Evolutionary conservation across 306 rosid species (phyloP).

Genomic region (Rosa persica): DNA sequence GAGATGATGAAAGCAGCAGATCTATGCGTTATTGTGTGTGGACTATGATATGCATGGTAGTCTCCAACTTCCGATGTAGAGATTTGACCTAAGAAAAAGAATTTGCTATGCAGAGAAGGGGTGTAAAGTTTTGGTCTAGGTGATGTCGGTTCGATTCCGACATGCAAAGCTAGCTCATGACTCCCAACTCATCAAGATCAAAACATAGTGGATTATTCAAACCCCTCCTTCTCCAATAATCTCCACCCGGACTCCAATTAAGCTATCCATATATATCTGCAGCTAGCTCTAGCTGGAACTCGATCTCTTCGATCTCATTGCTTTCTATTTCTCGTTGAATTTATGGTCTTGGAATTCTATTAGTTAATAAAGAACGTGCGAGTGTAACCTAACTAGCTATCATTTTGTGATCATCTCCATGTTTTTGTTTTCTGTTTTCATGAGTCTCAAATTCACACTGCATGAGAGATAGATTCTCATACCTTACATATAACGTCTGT

Average conservation of each 20-base stretch:
- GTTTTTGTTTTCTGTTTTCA: background rate
- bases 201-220: background rate
- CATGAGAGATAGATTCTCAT: background rate
- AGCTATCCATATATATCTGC: background rate
- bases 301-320: background rate
- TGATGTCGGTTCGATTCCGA: conserved; percentile 39
- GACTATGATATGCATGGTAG: background rate
- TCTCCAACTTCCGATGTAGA: conserved; percentile 24
- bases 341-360: background rate
- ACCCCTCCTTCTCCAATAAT: background rate
- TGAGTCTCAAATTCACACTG: conserved; percentile 2
- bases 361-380: background rate
- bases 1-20: conserved; percentile 20
- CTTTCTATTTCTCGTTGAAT: background rate
- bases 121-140: conserved; percentile 16
- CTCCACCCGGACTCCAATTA: background rate
- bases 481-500: background rate
- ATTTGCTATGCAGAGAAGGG: conserved; percentile 8
- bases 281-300: background rate
- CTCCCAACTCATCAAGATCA: background rate
- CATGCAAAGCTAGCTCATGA: conserved; percentile 31
- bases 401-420: background rate
- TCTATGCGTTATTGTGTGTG: conserved; percentile 13
- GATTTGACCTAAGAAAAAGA: background rate
- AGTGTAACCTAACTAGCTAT: background rate